Conservation (phyloP, 805 yeast species). For the Kodamaea hsintzibuensis region DNA sequence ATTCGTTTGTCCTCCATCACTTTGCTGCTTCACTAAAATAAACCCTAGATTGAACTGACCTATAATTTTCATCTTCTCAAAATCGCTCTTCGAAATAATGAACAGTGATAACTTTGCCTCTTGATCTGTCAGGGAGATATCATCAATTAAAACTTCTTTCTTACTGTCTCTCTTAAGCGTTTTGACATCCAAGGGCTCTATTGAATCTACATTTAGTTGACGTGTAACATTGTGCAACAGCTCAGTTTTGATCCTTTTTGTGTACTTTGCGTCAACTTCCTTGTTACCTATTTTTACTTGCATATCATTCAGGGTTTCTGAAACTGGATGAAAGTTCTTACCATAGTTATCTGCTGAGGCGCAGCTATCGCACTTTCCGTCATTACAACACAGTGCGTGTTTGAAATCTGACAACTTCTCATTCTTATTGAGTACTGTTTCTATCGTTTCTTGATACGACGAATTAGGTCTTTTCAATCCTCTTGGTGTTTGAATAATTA, state of each 20-base stretch:
- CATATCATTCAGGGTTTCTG: background rate
- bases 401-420: background rate
- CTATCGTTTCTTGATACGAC: background rate
- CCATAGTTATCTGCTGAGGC: constrained; percentile 9
- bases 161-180: background rate
- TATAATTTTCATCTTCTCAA: constrained; percentile 69
- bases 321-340: constrained; percentile 11
- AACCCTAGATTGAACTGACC: constrained; percentile 98
- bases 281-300: constrained; percentile 7
- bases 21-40: constrained; percentile 53
- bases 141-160: constrained; percentile 5
- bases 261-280: constrained; percentile 3
- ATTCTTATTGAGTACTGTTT: background rate
- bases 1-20: background rate
- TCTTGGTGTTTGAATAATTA: background rate
- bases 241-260: constrained; percentile 2
- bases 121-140: constrained; percentile 39
- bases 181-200: background rate
- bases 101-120: constrained; percentile 55
- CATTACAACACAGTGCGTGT: background rate
- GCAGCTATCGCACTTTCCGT: background rate
- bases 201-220: background rate
- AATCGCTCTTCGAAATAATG: constrained; percentile 71
- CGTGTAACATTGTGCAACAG: constrained; percentile 7
- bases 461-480: background rate